These are phyloP conservation scores for Solanum habrochaites DNA, from an alignment of 257 asterid species.

Conservation along the genomic window DNA sequence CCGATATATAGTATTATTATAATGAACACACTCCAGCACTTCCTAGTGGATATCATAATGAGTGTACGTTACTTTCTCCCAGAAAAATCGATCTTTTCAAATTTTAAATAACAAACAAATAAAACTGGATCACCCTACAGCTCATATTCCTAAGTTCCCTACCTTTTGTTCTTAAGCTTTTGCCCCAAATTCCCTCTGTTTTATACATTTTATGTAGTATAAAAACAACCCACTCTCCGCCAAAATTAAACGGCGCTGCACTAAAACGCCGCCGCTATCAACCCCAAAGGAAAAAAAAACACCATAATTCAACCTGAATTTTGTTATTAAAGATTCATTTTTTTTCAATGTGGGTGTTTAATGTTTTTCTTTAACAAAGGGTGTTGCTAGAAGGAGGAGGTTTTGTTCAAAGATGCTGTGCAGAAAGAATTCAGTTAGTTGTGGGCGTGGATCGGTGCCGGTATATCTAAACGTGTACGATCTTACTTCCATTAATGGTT, in stretches of 20 bases:
- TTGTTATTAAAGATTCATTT: not conserved
- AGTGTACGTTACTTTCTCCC: slow-evolving; percentile 1
- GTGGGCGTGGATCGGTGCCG: slow-evolving; percentile 48
- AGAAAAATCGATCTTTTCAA: not conserved
- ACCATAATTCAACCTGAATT: not conserved
- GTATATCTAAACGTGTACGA: slow-evolving; percentile 77
- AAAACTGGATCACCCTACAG: not conserved
- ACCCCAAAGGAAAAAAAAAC: not conserved
- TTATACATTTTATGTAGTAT: not conserved
- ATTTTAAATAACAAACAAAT: not conserved
- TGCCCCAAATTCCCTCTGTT: not conserved
- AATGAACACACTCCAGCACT: not conserved
- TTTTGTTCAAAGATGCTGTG: slow-evolving; percentile 38
- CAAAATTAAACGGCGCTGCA: slow-evolving; percentile 14
- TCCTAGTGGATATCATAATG: not conserved
- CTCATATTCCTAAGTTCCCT: slow-evolving; percentile 28
- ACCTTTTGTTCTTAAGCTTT: slow-evolving; percentile 19
- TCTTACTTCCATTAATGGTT: slow-evolving; percentile 65
- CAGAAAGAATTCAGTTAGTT: slow-evolving; percentile 37
- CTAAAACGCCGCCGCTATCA: slow-evolving; percentile 11
- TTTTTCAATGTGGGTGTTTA: not conserved
- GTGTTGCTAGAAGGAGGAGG: not conserved
- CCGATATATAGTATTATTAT: not conserved
- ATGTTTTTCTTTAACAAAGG: not conserved
- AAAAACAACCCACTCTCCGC: not conserved